Conservation (phyloP, 169 alveolate genomes). For the Plasmodium relictum region DNA sequence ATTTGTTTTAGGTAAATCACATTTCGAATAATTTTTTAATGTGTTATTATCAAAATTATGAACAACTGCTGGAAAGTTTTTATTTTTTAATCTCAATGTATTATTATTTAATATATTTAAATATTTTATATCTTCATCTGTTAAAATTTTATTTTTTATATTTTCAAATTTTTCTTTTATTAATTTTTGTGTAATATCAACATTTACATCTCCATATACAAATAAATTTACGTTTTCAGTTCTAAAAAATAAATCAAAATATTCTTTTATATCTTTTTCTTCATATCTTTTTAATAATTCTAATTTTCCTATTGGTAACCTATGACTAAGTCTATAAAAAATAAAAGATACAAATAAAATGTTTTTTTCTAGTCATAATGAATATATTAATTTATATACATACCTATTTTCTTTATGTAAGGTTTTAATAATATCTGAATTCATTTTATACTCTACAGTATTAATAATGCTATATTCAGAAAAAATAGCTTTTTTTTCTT, state of each 20-base stretch:
- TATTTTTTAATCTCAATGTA: conserved; percentile 43
- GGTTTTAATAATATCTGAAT: conserved; percentile 86
- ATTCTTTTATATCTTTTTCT: conserved; percentile 62
- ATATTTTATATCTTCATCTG: conserved; percentile 27
- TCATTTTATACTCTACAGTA: conserved; percentile 88
- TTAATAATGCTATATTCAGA: conserved; percentile 89
- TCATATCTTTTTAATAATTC: conserved; percentile 60
- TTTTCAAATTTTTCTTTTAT: conserved; percentile 34
- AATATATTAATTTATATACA: neutral
- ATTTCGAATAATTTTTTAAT: neutral
- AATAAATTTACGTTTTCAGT: conserved; percentile 81
- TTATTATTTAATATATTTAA: conserved; percentile 32
- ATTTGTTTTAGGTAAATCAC: neutral
- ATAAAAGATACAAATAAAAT: neutral
- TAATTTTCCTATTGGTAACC: conserved; percentile 69
- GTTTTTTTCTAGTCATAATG: neutral
- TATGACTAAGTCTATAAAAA: conserved; percentile 48
- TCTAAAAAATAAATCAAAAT: conserved; percentile 55
- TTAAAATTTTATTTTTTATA: conserved; percentile 38
- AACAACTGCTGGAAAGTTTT: conserved; percentile 60
- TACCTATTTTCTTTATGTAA: conserved; percentile 88
- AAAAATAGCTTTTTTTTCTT: conserved; percentile 89
- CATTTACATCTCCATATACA: conserved; percentile 82
- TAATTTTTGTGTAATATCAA: conserved; percentile 53
- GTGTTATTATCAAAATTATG: conserved; percentile 20